Evolutionary conservation across 176 grass and related monocot species (phyloP), one percentile per base, ranked within the genome.

Genomic region (Avena eriantha): DNA sequence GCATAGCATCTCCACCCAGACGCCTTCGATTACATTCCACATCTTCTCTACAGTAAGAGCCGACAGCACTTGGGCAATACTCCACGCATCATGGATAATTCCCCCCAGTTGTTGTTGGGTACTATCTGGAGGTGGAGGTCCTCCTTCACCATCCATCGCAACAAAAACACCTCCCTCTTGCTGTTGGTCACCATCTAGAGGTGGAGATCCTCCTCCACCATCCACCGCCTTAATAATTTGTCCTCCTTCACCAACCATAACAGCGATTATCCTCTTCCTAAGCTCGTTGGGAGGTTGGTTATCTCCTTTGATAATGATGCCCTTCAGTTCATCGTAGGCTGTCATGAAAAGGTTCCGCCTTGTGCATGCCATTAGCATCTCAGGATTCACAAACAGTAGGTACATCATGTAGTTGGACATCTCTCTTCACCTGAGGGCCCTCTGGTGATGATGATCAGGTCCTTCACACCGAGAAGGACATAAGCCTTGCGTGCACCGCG

Each of bases 1-100:
- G 47, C 83, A 85, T 11, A 67, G 29, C 59, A 85, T 85, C 83
- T 85, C 45, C 58, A 54, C 73, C 83, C 73, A 78, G 0, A 85
- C 73, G 8, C 74, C 73, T 0, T 55, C 4, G 8, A 85, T 85
- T 13, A 77, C 61, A 0, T 0, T 8, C 84, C 84, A 86, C 63
- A 5, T 79, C 84, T 34, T 10, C 41, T 31, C 35, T 7, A 3
- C 17, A 23, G 3, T 31, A 31, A 35, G 0, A 18, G 6, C 33
- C 3, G 2, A 35, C 14, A 68, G 16, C 5, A 7, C 65, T 68
- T 68, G 8, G 65, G 31, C 1, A 17, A 68, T 33, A 6, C 0
- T 3, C 65, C 65, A 68, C 9, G 65, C 65, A 4, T 36, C 31
- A 18, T 26, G 47, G 69, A 34, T 29, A 15, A 54, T 12, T 7